Evolutionary conservation across 2,329 filamentous ascomycete genomes (phyloP).

Genomic region (Penicillium sp.): DNA sequence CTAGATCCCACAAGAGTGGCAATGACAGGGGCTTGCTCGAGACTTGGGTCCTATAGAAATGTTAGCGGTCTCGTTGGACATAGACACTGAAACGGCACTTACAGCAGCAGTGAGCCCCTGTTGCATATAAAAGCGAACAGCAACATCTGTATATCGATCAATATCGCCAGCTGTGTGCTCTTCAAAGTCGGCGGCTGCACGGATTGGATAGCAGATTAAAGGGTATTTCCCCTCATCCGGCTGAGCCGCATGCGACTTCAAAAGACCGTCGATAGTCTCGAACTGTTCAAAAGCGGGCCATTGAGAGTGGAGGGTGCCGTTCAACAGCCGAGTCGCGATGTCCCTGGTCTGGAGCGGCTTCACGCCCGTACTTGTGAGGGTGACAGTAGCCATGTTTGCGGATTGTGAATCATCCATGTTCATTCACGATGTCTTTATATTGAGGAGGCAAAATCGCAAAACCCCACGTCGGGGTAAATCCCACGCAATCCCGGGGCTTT

Average conservation of each 20-base stretch:
- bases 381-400: constrained; percentile 9
- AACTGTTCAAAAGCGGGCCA: constrained; percentile 22
- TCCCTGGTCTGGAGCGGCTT: constrained; percentile 15
- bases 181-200: constrained; percentile 20
- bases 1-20: constrained; percentile 57
- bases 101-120: constrained; percentile 21
- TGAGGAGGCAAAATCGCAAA: neutral
- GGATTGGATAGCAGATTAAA: constrained; percentile 23
- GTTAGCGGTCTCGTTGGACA: neutral
- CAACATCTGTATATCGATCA: constrained; percentile 25
- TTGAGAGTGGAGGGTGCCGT: constrained; percentile 23
- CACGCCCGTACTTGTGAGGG: constrained; percentile 10
- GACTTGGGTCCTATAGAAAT: constrained; percentile 31
- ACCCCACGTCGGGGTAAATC: constrained; percentile 4
- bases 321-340: constrained; percentile 21
- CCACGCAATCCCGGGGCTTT: constrained; percentile 10
- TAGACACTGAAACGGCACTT: neutral
- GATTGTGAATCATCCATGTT: neutral
- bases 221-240: constrained; percentile 14
- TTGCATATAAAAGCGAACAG: constrained; percentile 20
- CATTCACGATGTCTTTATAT: constrained; percentile 8
- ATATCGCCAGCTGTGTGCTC: constrained; percentile 22
- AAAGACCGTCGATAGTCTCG: constrained; percentile 21
- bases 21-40: constrained; percentile 39
- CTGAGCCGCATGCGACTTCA: constrained; percentile 22